A percentile compares a stretch with the other conserved stretches of the same genome.
Conservation (phyloP, 306 rosid genomes). For the Medicago arabica region DNA sequence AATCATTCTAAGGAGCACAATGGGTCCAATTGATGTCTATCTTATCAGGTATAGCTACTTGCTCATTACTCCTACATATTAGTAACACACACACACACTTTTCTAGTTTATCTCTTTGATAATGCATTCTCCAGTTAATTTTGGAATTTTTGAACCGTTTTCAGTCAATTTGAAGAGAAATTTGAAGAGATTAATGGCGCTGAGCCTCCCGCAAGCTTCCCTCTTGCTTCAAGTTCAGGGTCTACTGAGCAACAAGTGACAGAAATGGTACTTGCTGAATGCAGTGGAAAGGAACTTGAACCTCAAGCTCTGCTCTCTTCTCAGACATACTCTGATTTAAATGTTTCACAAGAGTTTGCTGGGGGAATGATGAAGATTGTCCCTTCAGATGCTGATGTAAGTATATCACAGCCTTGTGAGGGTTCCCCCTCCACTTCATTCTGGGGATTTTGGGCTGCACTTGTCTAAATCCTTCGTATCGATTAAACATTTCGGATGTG, state of each 20-base stretch:
- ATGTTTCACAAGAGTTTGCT: slow-evolving; percentile 67
- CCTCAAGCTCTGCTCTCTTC: slow-evolving; percentile 66
- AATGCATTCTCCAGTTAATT: slow-evolving; percentile 32
- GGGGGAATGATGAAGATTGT: slow-evolving; percentile 98
- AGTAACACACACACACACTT: not conserved
- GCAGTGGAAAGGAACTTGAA: slow-evolving; percentile 58
- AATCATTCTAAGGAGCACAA: slow-evolving; percentile 94
- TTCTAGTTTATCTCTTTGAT: slow-evolving; percentile 19
- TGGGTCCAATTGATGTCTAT: slow-evolving; percentile 99
- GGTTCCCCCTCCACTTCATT: slow-evolving; percentile 5
- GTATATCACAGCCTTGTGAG: slow-evolving; percentile 43
- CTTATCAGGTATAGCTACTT: slow-evolving; percentile 80
- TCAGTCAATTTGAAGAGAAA: slow-evolving; percentile 96
- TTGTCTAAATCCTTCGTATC: slow-evolving; percentile 1
- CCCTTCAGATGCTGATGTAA: slow-evolving; percentile 95
- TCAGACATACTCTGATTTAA: slow-evolving; percentile 64
- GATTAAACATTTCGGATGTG: slow-evolving; percentile 23
- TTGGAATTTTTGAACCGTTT: slow-evolving; percentile 38
- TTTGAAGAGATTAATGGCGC: slow-evolving; percentile 79
- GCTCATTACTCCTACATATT: not conserved
- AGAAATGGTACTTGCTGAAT: slow-evolving; percentile 60
- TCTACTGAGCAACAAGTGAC: slow-evolving; percentile 66
- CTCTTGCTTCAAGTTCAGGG: slow-evolving; percentile 82
- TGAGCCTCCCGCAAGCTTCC: slow-evolving; percentile 69
- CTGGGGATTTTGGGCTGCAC: slow-evolving; percentile 14